Conservation (phyloP, 2,329 filamentous ascomycete genomes). For the Aspergillus clavatus region DNA sequence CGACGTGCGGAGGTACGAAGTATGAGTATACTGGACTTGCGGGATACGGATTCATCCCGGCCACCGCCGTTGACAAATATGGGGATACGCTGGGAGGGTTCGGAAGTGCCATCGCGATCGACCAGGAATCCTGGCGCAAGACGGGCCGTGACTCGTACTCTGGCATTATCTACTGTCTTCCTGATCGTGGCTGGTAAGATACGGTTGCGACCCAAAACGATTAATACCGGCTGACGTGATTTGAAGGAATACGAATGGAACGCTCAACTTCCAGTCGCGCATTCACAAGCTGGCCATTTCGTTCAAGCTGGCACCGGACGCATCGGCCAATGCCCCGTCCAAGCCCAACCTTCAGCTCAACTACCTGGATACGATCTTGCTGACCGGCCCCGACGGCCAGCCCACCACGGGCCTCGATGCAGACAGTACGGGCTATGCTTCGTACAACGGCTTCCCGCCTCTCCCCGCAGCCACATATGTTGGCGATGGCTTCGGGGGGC, state of each 20-base stretch:
- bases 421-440: constrained; percentile 49
- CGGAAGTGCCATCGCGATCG: constrained; percentile 62
- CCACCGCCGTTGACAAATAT: constrained; percentile 59
- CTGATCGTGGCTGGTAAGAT: constrained; percentile 61
- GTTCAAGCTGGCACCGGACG: constrained; percentile 50
- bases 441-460: constrained; percentile 55
- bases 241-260: constrained; percentile 62
- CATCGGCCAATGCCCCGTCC: constrained; percentile 51
- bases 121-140: constrained; percentile 56
- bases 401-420: constrained; percentile 62
- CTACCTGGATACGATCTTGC: constrained; percentile 61
- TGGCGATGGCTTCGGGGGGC: constrained; percentile 63
- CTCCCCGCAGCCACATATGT: constrained; percentile 60
- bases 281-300: constrained; percentile 63
- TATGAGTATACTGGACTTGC: constrained; percentile 65
- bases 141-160: constrained; percentile 50
- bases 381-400: constrained; percentile 58
- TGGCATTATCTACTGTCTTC: constrained; percentile 59
- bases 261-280: constrained; percentile 62
- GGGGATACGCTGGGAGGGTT: constrained; percentile 66
- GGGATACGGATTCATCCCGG: constrained; percentile 59
- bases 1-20: constrained; percentile 55
- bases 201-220: not conserved
- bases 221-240: not conserved
- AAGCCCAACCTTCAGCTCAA: constrained; percentile 57